Conservation (phyloP, 2,329 filamentous ascomycete genomes). For the Aureobasidium pullulans region DNA sequence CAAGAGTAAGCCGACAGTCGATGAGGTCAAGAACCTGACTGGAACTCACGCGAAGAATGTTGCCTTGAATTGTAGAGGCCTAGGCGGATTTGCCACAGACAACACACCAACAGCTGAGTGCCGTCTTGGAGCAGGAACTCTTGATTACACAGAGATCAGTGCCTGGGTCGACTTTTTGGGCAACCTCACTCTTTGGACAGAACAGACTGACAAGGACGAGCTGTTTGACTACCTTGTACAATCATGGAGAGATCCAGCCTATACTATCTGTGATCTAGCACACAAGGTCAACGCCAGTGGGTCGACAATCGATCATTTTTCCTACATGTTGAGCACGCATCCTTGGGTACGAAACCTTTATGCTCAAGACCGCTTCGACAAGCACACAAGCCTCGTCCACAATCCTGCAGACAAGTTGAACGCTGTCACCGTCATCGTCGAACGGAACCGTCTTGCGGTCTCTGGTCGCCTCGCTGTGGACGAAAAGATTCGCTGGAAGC, state of each 20-base stretch:
- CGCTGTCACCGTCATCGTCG: not conserved
- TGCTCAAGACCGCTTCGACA: not conserved
- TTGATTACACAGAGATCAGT: not conserved
- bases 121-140: not conserved
- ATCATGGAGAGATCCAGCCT: not conserved
- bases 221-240: not conserved
- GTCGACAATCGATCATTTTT: not conserved
- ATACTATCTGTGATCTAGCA: not conserved
- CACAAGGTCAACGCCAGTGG: not conserved
- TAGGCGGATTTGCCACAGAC: not conserved
- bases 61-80: not conserved
- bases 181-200: not conserved
- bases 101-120: not conserved
- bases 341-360: not conserved
- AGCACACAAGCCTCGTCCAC: not conserved
- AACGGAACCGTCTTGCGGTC: not conserved
- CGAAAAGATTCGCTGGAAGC: conserved; percentile 1
- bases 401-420: not conserved
- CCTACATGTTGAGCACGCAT: not conserved
- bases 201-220: not conserved
- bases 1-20: not conserved
- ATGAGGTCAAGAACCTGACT: not conserved
- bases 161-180: conserved; percentile 1
- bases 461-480: not conserved
- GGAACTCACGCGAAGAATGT: not conserved